Evolutionary conservation across 2,329 filamentous ascomycete genomes (phyloP), one percentile per base, ranked within the genome.

Genomic region (Ophiostoma ulmi): DNA sequence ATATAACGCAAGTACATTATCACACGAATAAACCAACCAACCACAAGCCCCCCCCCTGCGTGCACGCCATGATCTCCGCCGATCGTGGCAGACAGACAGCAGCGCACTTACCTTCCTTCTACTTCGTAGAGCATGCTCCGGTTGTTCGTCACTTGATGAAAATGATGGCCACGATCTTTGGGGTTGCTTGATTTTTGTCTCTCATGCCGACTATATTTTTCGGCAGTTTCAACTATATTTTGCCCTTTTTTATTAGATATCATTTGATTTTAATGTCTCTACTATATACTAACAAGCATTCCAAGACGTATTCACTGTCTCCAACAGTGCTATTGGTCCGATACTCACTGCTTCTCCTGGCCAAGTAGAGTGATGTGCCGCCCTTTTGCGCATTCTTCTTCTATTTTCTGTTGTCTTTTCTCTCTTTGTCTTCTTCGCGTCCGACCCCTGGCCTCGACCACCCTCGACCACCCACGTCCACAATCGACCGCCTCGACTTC

Each of bases 41-140:
- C n/a, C 52, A 26, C 52, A 58, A 48, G 6, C 3, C 11, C 8
- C 22, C 52, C 48, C 52, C 52, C 26, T 58, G 52, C 52, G n/a
- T 58, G 52, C n/a, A 58, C 22, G 52, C 52, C 52, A 58, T 58
- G 52, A 58, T 58, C 52, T 58, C 22, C 22, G 52, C 52, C 52
- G 17, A 17, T 26, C 52, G 22, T 58, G 52, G 52, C 52, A 26
- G n/a, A 26, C n/a, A 26, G 52, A 22, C 22, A 26, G 10, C n/a
- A 11, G 52, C 22, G 52, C 52, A 58, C 10, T 58, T 22, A 11
- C 52, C 31, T 58, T 58, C 52, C 52, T 58, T 58, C 52, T 58
- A 31, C 31, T 31, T 31, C 31, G 31, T 31, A 58, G 52, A 58
- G n/a, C 11, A 58, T 26, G 52, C 52, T 58, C 22, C 52, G 52